phyloP scores from a whole-genome alignment of 176 grass and related monocot species.

The Raddia guianensis region DNA sequence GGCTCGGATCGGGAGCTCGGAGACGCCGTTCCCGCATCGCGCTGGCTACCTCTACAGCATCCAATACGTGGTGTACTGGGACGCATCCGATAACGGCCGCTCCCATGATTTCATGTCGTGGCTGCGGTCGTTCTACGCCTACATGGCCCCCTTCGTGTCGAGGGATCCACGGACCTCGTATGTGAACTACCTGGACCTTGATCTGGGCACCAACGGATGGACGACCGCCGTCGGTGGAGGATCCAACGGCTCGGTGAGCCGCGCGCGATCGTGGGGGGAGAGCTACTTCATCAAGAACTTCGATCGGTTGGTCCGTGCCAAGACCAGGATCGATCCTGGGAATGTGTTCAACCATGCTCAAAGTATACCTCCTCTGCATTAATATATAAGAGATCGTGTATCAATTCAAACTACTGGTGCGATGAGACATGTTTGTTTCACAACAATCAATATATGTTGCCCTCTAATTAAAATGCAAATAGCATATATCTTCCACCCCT shows the following conservation, averaged over 20 bases:
- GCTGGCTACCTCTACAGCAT: slow-evolving; percentile 55
- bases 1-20: slow-evolving; percentile 26
- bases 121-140: slow-evolving; percentile 47
- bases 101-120: slow-evolving; percentile 38
- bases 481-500: too few relatives aligned
- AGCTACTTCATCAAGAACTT: slow-evolving; percentile 55
- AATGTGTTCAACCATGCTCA: slow-evolving; percentile 69
- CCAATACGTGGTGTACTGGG: slow-evolving; percentile 57
- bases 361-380: slow-evolving; percentile 71
- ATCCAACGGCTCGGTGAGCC: background rate
- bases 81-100: background rate
- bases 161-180: slow-evolving; percentile 47
- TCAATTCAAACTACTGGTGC: too few relatives aligned
- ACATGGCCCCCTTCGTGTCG: slow-evolving; percentile 53
- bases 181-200: slow-evolving; percentile 73
- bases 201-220: slow-evolving; percentile 58
- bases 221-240: background rate
- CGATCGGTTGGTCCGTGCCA: slow-evolving; percentile 56
- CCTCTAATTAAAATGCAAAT: too few relatives aligned
- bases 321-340: slow-evolving; percentile 43
- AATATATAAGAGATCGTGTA: slow-evolving; percentile 11
- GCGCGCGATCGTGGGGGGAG: slow-evolving; percentile 40
- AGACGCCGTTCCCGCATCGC: slow-evolving; percentile 62
- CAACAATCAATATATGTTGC: too few relatives aligned
- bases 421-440: too few relatives aligned